A percentile compares a stretch with the other conserved stretches of the same genome.
Evolutionary conservation across 208 protist species (phyloP).

Genomic region (Porcisia hertigi): DNA sequence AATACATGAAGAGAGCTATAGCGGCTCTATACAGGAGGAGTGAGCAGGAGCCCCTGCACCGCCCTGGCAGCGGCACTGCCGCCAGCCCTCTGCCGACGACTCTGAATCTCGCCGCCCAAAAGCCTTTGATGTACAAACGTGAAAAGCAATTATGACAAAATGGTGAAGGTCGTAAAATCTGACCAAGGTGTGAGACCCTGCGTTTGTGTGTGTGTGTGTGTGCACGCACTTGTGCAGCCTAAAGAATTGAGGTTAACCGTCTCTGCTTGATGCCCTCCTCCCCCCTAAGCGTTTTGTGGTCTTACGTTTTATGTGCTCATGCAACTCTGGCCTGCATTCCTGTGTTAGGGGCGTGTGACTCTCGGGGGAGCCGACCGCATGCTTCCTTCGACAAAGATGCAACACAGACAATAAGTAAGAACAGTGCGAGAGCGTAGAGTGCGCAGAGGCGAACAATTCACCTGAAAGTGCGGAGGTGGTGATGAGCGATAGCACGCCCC

Average conservation of each 20-base stretch:
- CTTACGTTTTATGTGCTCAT: background rate
- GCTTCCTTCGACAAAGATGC: background rate
- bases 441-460: background rate
- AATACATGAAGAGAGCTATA: no score
- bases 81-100: background rate
- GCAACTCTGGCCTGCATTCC: background rate
- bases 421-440: background rate
- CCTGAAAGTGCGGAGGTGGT: background rate
- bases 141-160: background rate
- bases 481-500: background rate
- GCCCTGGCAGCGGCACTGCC: background rate
- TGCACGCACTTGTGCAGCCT: background rate
- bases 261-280: background rate
- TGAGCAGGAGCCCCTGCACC: background rate
- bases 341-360: background rate
- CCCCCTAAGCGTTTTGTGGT: background rate
- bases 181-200: background rate
- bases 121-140: background rate
- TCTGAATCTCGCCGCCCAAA: background rate
- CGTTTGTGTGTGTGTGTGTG: background rate
- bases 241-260: background rate
- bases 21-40: background rate
- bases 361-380: background rate
- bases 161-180: background rate
- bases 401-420: background rate